Conservation (phyloP, 805 yeast species). For the Candida corydali region DNA sequence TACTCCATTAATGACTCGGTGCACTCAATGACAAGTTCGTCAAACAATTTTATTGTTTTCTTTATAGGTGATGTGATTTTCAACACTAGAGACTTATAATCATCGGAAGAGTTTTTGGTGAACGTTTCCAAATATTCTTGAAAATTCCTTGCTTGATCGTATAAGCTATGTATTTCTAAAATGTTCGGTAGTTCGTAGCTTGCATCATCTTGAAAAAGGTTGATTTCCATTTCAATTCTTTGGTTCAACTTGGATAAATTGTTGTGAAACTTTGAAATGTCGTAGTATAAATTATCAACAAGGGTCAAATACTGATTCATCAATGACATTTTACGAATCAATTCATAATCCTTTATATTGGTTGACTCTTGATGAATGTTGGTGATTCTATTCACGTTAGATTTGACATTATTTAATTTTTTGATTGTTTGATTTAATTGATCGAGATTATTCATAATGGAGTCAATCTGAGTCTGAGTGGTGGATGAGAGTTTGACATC, state of each 20-base stretch:
- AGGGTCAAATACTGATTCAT: conserved; percentile 70
- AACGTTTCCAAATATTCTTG: conserved; percentile 67
- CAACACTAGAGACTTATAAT: conserved; percentile 61
- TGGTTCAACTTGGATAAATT: conserved; percentile 47
- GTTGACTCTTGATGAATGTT: conserved; percentile 54
- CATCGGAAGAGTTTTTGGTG: conserved; percentile 48
- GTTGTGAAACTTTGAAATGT: conserved; percentile 53
- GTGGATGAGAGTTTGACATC: conserved; percentile 73
- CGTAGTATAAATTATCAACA: conserved; percentile 60
- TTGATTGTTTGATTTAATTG: conserved; percentile 43
- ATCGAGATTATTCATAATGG: conserved; percentile 50
- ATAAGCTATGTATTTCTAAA: conserved; percentile 62
- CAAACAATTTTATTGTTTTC: conserved; percentile 54
- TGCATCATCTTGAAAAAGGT: conserved; percentile 29
- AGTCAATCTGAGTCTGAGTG: conserved; percentile 59
- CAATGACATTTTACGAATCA: conserved; percentile 62
- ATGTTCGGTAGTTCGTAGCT: conserved; percentile 50
- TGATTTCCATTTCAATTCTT: conserved; percentile 45
- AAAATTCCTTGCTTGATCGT: conserved; percentile 72
- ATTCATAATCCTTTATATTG: conserved; percentile 60
- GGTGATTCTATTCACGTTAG: conserved; percentile 39
- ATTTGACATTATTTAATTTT: conserved; percentile 34
- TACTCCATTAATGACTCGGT: conserved; percentile 69
- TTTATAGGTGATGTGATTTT: conserved; percentile 51
- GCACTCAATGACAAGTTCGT: conserved; percentile 57